Conservation (phyloP, 106 monocot genomes). For the Xerophyta viscosa region DNA sequence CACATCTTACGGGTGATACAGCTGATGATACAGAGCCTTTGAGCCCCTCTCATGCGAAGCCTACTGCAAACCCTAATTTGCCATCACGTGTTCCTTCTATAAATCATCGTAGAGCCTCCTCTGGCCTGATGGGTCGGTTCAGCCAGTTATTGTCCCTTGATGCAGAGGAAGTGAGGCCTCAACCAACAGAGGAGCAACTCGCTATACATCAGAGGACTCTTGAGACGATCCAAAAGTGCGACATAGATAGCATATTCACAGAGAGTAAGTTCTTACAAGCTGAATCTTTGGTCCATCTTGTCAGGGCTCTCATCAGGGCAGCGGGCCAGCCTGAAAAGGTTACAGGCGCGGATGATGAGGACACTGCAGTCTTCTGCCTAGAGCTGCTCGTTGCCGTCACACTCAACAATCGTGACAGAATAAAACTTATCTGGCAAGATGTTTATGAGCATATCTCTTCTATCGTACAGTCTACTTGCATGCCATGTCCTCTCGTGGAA, state of each 20-base stretch:
- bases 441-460: slow-evolving; percentile 59
- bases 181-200: slow-evolving; percentile 69
- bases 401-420: slow-evolving; percentile 71
- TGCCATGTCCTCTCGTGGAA: slow-evolving; percentile 74
- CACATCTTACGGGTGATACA: slow-evolving; percentile 48
- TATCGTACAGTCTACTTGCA: slow-evolving; percentile 63
- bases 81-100: slow-evolving; percentile 31
- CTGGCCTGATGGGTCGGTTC: slow-evolving; percentile 66
- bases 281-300: slow-evolving; percentile 51
- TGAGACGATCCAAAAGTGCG: slow-evolving; percentile 61
- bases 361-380: slow-evolving; percentile 63
- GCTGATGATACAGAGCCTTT: slow-evolving; percentile 42
- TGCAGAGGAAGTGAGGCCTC: slow-evolving; percentile 46
- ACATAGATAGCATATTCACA: slow-evolving; percentile 59
- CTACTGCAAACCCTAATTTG: slow-evolving; percentile 19
- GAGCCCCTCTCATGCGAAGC: slow-evolving; percentile 27
- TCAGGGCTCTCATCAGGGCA: slow-evolving; percentile 48
- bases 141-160: slow-evolving; percentile 59
- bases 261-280: slow-evolving; percentile 84
- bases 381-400: slow-evolving; percentile 69
- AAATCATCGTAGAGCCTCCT: slow-evolving; percentile 31
- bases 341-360: slow-evolving; percentile 49
- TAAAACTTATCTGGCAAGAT: slow-evolving; percentile 53
- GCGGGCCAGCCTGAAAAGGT: slow-evolving; percentile 58
- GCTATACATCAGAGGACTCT: slow-evolving; percentile 46